Percentiles rank a stretch among this genome's conserved stretches.
phyloP scores from a whole-genome alignment of 306 rosid species.

The Oxytropis ochrocephala region DNA sequence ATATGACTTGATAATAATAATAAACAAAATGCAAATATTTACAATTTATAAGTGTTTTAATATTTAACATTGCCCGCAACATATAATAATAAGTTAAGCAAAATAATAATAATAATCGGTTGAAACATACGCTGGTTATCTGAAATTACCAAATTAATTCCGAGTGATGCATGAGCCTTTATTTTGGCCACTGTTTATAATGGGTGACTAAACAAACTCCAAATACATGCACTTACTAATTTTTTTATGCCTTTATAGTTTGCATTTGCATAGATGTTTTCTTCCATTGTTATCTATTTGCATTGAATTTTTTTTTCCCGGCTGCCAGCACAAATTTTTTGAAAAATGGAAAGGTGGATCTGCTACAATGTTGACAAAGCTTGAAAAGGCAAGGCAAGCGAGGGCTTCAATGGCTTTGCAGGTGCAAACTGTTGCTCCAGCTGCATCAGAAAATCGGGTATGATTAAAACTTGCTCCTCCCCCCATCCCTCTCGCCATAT shows the following conservation, averaged over 20 bases:
- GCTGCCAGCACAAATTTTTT: slow-evolving; percentile 78
- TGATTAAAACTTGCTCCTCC: slow-evolving; percentile 14
- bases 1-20: background rate
- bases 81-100: background rate
- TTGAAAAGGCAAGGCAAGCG: slow-evolving; percentile 76
- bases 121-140: background rate
- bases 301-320: slow-evolving; percentile 26
- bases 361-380: slow-evolving; percentile 69
- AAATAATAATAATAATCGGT: background rate
- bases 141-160: background rate
- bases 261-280: slow-evolving; percentile 13
- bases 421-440: slow-evolving; percentile 53
- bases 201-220: background rate
- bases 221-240: background rate
- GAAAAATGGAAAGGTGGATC: slow-evolving; percentile 88
- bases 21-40: background rate
- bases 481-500: background rate
- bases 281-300: slow-evolving; percentile 18
- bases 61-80: background rate
- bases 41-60: background rate
- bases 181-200: slow-evolving; percentile 4
- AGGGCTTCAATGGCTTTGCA: slow-evolving; percentile 82
- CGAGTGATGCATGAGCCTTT: background rate
- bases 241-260: slow-evolving; percentile 3
- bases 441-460: slow-evolving; percentile 54